Evolutionary conservation across 768 basidiomycete species (phyloP), one percentile per base, ranked within the genome.

Genomic region (Leccinellum rugosiceps): DNA sequence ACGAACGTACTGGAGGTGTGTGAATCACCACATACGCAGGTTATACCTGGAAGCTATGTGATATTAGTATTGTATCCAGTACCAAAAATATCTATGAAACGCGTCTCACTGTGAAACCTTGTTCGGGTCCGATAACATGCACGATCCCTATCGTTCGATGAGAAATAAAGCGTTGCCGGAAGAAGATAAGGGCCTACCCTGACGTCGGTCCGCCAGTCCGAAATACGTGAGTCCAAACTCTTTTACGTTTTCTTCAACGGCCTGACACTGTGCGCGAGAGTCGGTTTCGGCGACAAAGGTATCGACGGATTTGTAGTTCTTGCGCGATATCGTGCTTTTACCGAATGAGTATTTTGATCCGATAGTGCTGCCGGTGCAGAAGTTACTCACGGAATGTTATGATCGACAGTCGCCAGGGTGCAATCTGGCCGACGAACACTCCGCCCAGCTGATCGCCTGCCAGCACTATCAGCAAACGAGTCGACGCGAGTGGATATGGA

Each of bases 191-290:
- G 30, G 56, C 73, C 60, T 65, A 86, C 92, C 92, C 77, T 95
- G 92, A 58, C 93, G 83, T 55, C 88, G 83, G 71, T 95, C 93
- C 38, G 84, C 85, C 85, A 95, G 83, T 41, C 93, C 93, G 64
- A 94, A 95, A 73, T 93, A 95, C 26, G 91, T 93, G 68, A 95
- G 75, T 15, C 93, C 93, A 68, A 94, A 94, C 72, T 90, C 89
- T 66, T 92, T 91, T 6, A 94, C 92, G 65, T 95, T 93, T 9
- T 90, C 88, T 72, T 94, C 92, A 53, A 95, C 78, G 3, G 91
- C 90, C 59, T 80, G 74, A 63, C 87, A 90, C 75, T 94, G 93
- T 13, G 88, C 86, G 35, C 92, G 83, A 15, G 90, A 92, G 66
- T 94, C 92, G 38, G 89, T 87, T 69, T 94, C 91, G 13, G 80